Percentiles rank a stretch among this genome's conserved stretches.
Evolutionary conservation across 2,329 filamentous ascomycete genomes (phyloP).

Genomic region (Bretziella fagacearum): DNA sequence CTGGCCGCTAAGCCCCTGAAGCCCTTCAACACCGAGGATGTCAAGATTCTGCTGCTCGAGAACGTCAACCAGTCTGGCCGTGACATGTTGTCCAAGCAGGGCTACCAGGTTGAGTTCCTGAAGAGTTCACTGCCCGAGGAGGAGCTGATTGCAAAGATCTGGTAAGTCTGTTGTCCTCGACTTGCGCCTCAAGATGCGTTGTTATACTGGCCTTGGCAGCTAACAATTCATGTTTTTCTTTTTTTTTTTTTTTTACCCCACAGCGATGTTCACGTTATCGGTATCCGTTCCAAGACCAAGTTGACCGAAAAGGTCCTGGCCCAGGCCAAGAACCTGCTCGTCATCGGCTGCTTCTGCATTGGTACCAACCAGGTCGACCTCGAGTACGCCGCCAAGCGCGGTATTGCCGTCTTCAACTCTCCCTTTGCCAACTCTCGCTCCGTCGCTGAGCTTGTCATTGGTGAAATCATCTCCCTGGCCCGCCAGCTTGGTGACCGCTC

Average conservation of each 20-base stretch:
- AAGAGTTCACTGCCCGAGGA: conserved; percentile 85
- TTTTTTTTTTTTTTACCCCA: conserved; percentile 16
- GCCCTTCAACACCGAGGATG: conserved; percentile 87
- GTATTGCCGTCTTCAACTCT: conserved; percentile 97
- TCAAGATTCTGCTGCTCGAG: conserved; percentile 89
- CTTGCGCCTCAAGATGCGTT: too few species aligned
- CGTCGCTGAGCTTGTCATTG: conserved; percentile 90
- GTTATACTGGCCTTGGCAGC: too few species aligned
- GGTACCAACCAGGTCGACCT: conserved; percentile 93
- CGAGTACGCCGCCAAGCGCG: conserved; percentile 61
- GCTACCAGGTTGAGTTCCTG: conserved; percentile 86
- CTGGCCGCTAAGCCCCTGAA: conserved; percentile 58
- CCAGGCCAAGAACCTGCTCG: conserved; percentile 85
- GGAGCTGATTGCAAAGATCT: conserved; percentile 91
- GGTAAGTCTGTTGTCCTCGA: too few species aligned
- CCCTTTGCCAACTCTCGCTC: conserved; percentile 96
- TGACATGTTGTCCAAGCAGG: conserved; percentile 66
- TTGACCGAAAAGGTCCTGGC: conserved; percentile 69
- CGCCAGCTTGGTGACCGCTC: conserved; percentile 87
- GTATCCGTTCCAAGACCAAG: conserved; percentile 96
- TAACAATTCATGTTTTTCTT: too few species aligned
- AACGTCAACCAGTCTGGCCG: conserved; percentile 87
- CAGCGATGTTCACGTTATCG: conserved; percentile 90
- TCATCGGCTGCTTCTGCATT: conserved; percentile 97
- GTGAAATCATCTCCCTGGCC: conserved; percentile 78